Base-by-base conservation (phyloP, 2,329 filamentous ascomycete genomes). In the Sarocladium oryzae region DNA sequence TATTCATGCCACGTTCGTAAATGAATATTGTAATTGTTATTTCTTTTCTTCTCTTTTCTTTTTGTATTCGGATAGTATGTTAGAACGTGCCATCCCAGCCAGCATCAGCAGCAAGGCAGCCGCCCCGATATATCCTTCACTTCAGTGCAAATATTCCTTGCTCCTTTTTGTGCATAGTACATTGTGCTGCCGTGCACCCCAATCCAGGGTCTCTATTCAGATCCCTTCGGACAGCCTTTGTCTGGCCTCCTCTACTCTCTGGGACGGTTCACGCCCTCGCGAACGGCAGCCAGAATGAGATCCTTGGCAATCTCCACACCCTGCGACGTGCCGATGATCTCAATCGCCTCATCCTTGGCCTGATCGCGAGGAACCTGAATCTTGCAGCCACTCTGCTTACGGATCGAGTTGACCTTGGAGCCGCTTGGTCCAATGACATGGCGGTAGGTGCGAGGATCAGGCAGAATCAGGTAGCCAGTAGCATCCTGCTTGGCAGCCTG, bases 311-410 rank as follows among this genome's bases (percentile, higher is more conserved):
- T 79, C 69, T 96, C 89, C 33, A 95, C 82, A 11, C 88, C 89
- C 15, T 89, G 86, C 63, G 80, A 81, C 51, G 78, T 80, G 35
- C 93, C 93, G 32, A 86, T 76, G 61, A 99, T 87, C 73, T 96
- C 89, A 65, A 99, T 96, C 3, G 92, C 89, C 68, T 96, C 91
- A 46, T 79, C 77, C 56, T 72, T 74, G 41, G 73, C 74, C 68
- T 95, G 87, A 62, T 89, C 85, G 58, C 88, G 84, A 20, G 93
- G 93, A 36, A 99, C 92, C 57, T 91, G 90, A 65, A 99, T 95
- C 71, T 87, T 90, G 70, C 91, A 96, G 51, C 88, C 88, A 49
- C 90, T 96, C 74, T 93, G 84, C 73, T 89, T 89, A 59, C 93
- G 84, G 65, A 99, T 96, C 37, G 82, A 75, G 70, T 96, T 96